Percentiles rank a stretch among this genome's conserved stretches.
Conservation (phyloP, 2,329 filamentous ascomycete species). For the Sarocladiaceae sp. region DNA sequence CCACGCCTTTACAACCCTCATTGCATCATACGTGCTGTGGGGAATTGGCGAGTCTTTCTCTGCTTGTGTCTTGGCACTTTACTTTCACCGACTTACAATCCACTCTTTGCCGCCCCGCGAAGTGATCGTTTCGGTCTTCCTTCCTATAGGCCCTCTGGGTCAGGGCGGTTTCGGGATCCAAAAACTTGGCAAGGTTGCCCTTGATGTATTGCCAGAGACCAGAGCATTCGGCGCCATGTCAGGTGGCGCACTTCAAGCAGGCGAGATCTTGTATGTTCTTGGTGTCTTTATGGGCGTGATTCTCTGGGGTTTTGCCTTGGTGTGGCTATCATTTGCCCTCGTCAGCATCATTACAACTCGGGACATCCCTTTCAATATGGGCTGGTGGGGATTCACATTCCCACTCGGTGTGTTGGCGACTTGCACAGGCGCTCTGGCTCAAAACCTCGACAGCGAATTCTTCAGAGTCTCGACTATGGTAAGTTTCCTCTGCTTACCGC, state of each 20-base stretch:
- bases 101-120: constrained; percentile 64
- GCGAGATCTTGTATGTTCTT: constrained; percentile 51
- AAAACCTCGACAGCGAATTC: constrained; percentile 37
- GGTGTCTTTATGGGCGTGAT: constrained; percentile 43
- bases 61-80: constrained; percentile 60
- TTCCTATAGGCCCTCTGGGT: constrained; percentile 63
- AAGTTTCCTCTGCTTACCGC: not conserved
- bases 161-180: constrained; percentile 59
- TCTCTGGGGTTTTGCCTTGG: constrained; percentile 41
- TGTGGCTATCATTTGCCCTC: constrained; percentile 40
- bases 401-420: constrained; percentile 40
- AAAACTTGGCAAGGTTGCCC: constrained; percentile 45
- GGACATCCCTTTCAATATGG: constrained; percentile 40
- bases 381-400: constrained; percentile 46
- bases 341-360: constrained; percentile 35
- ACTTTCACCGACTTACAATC: constrained; percentile 64
- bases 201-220: constrained; percentile 33
- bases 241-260: constrained; percentile 28
- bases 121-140: constrained; percentile 63
- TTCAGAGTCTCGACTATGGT: constrained; percentile 36
- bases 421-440: constrained; percentile 34
- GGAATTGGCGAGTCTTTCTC: constrained; percentile 57
- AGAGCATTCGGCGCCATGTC: constrained; percentile 38
- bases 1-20: constrained; percentile 57
- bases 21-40: constrained; percentile 66